These are phyloP conservation scores for Diaporthe citri DNA, from an alignment of 2,329 filamentous ascomycete species.

Conservation along the genomic window DNA sequence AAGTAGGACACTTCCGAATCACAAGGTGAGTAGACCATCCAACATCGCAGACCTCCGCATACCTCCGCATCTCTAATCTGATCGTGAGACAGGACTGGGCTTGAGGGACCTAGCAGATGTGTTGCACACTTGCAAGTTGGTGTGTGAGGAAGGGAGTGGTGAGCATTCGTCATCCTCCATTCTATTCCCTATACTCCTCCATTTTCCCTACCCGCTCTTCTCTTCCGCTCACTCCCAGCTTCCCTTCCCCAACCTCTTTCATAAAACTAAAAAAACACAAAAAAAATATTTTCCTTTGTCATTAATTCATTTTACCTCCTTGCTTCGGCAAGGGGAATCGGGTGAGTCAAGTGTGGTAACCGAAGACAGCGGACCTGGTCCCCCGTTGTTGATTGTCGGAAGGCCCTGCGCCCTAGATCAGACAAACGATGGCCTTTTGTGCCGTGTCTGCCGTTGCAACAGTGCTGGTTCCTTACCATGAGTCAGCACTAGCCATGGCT, in stretches of 20 bases:
- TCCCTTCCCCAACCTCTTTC: neutral
- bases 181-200: neutral
- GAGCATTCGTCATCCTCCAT: neutral
- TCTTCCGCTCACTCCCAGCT: neutral
- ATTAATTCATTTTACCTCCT: neutral
- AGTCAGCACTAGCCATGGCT: neutral
- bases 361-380: constrained; percentile 8
- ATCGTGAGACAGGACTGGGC: neutral
- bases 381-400: constrained; percentile 19
- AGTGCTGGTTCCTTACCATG: constrained; percentile 5
- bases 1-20: constrained; percentile 22
- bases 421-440: neutral
- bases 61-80: neutral
- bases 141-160: neutral
- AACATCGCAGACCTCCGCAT: too few species aligned
- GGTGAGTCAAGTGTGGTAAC: constrained; percentile 14
- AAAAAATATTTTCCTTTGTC: constrained; percentile 7
- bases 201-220: neutral
- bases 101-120: neutral
- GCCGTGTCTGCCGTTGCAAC: constrained; percentile 9
- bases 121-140: neutral
- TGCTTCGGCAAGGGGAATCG: constrained; percentile 6
- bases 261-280: neutral
- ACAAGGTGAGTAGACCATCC: neutral
- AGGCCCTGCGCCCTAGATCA: constrained; percentile 30